These are phyloP conservation scores for Perilla frutescens DNA, from an alignment of 257 asterid species.

Conservation along the genomic window DNA sequence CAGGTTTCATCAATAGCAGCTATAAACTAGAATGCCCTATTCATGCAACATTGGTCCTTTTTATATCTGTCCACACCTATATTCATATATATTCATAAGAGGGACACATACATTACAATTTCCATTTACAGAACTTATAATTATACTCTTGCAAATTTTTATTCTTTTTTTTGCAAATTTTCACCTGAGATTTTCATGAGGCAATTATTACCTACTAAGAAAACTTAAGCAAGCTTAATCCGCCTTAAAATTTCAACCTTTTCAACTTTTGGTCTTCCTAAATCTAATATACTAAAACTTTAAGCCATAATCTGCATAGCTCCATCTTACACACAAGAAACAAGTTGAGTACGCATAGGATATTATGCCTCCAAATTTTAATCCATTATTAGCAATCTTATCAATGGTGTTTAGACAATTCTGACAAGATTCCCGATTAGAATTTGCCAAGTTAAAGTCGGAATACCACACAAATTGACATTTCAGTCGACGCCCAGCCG, in stretches of 20 bases:
- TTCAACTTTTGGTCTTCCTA: background rate
- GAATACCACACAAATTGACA: constrained; percentile 1
- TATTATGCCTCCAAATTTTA: background rate
- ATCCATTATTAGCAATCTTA: background rate
- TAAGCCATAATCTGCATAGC: background rate
- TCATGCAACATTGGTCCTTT: too few species aligned
- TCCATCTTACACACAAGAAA: constrained; percentile 15
- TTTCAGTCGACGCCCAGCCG: constrained; percentile 20
- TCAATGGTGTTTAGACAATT: background rate
- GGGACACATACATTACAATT: too few species aligned
- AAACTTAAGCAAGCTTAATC: constrained; percentile 7
- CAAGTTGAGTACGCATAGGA: too few species aligned
- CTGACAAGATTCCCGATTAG: background rate
- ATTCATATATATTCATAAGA: too few species aligned
- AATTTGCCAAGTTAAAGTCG: background rate
- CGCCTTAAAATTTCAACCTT: background rate
- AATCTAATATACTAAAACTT: background rate
- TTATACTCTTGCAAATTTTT: background rate
- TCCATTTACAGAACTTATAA: background rate
- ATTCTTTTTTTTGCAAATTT: background rate
- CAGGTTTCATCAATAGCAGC: too few species aligned
- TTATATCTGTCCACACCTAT: too few species aligned
- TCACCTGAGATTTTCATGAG: background rate
- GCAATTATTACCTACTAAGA: background rate
- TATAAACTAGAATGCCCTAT: too few species aligned